Evolutionary conservation across 306 rosid genomes (phyloP), one percentile per base, ranked within the genome.

Genomic region (Cicer pinnatifidum): DNA sequence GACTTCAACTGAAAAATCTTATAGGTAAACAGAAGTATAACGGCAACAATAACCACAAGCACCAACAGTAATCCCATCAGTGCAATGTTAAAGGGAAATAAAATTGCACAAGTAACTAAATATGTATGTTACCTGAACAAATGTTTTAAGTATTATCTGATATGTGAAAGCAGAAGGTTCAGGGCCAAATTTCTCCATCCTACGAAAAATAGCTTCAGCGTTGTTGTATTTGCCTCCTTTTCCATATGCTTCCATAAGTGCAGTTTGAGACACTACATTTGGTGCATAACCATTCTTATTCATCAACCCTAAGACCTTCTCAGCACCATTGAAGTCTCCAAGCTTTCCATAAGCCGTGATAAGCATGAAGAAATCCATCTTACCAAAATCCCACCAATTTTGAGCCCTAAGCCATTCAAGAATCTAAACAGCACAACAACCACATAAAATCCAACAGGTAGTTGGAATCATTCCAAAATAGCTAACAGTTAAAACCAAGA

Each of bases 191-290:
- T 78, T 80, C 80, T 81, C 89, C 99, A 94, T 91, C 83, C 96
- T 86, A 59, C 95, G 89, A 81, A 94, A 94, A 79, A 94, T 89
- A 37, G 97, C 95, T 86, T 94, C 97, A 7, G 99, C 97, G 58
- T 90, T 90, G 61, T 82, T 90, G 78, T 81, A 89, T 70, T 79
- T 82, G 17, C 95, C 82, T 56, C 96, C 95, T 84, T 60, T 91
- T 72, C 97, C 97, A 83, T 94, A 94, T 46, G 99, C 97, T 88
- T 91, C 97, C 97, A 94, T 82, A n/a, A 94, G 95, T 78, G 99
- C 94, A 72, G 96, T 94, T 54, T 91, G 96, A 44, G 96, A 84
- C 54, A 91, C 83, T 9, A 91, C 93, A 86, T 82, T 91, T 40
- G 95, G 87, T 40, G 85, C 58, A 76, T 82, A 84, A 17, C 96